A percentile compares a stretch with the other conserved stretches of the same genome.
These are phyloP conservation scores for Cucurbita pepo DNA, from an alignment of 306 rosid genomes.

Conservation along the genomic window DNA sequence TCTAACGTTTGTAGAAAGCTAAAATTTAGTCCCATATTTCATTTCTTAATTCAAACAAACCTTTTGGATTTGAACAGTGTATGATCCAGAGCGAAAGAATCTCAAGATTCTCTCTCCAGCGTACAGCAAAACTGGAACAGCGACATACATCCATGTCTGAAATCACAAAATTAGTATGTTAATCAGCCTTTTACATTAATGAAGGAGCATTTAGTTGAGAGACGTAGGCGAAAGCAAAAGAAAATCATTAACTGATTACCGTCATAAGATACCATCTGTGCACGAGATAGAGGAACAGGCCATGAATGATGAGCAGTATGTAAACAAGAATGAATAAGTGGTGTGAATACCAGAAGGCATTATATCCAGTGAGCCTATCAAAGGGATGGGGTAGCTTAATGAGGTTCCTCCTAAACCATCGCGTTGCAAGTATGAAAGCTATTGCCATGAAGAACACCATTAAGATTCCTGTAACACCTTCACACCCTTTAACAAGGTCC, in stretches of 20 bases:
- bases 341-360: constrained; percentile 99
- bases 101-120: constrained; percentile 86
- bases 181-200: neutral
- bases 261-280: constrained; percentile 57
- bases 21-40: neutral
- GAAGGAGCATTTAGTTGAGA: neutral
- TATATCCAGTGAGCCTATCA: constrained; percentile 80
- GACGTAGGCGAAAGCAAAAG: neutral
- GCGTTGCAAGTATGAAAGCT: constrained; percentile 84
- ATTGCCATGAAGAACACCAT: constrained; percentile 67
- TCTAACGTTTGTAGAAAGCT: no score
- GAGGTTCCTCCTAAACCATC: constrained; percentile 78
- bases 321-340: constrained; percentile 90
- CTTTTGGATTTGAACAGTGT: constrained; percentile 65
- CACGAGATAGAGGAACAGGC: constrained; percentile 54
- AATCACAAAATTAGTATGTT: constrained; percentile 10
- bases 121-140: constrained; percentile 77
- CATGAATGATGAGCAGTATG: constrained; percentile 67
- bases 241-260: constrained; percentile 26
- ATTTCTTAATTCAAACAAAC: constrained; percentile 20
- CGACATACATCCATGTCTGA: constrained; percentile 95
- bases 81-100: constrained; percentile 80
- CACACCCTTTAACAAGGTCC: constrained; percentile 42
- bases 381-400: constrained; percentile 86
- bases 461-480: constrained; percentile 78